A percentile compares a stretch with the other conserved stretches of the same genome.
phyloP scores from a whole-genome alignment of 139 green algal species.

The Chlorokybus atmophyticus region DNA sequence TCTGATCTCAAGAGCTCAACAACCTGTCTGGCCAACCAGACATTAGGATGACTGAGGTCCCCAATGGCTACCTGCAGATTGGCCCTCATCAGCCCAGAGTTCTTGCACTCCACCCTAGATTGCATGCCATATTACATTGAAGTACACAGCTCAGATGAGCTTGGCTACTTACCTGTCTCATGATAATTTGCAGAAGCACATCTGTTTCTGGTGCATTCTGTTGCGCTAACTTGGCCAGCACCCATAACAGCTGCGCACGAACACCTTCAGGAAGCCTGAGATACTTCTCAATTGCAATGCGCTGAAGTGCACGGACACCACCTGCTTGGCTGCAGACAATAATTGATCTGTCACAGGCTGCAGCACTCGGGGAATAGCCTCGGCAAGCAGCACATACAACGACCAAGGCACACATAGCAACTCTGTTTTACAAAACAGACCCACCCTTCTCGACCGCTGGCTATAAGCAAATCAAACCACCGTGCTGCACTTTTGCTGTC shows the following conservation, averaged over 20 bases:
- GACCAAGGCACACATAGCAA: too few species aligned
- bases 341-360: too few species aligned
- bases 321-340: too few species aligned
- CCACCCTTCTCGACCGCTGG: too few species aligned
- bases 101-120: conserved; percentile 3
- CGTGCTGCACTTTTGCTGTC: too few species aligned
- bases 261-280: conserved; percentile 12
- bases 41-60: conserved; percentile 15
- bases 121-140: not conserved
- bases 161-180: not conserved
- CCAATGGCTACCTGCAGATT: conserved; percentile 14
- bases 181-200: not conserved
- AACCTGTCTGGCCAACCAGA: conserved; percentile 20
- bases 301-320: conserved; percentile 15
- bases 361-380: too few species aligned
- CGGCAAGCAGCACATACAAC: too few species aligned
- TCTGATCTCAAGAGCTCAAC: conserved; percentile 14
- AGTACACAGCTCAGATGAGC: conserved; percentile 4
- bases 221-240: conserved; percentile 7
- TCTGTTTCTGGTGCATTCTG: too few species aligned
- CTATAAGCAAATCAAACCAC: too few species aligned
- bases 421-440: too few species aligned
- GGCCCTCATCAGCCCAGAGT: too few species aligned
- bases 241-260: conserved; percentile 16
- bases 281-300: conserved; percentile 14